A percentile compares a stretch with the other conserved stretches of the same genome.
Conservation (phyloP, 2,329 filamentous ascomycete genomes). For the Lachnellula willkommii region DNA sequence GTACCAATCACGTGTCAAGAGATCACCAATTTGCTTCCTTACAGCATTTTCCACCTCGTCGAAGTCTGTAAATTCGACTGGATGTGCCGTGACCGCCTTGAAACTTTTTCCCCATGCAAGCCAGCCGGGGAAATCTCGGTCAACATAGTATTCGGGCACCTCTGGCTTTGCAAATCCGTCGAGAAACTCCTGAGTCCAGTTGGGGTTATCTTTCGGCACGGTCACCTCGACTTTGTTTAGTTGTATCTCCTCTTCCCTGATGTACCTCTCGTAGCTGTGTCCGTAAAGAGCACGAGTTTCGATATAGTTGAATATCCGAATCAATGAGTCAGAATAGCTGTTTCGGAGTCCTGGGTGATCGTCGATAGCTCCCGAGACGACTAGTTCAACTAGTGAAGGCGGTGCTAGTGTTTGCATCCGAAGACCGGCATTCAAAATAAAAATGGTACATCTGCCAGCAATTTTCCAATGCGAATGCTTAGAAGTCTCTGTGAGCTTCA, state of each 20-base stretch:
- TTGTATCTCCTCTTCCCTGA: conserved; percentile 73
- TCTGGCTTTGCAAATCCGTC: conserved; percentile 68
- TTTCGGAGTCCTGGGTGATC: conserved; percentile 80
- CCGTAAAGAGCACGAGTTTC: conserved; percentile 80
- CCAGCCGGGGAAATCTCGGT: conserved; percentile 92
- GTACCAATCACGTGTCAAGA: conserved; percentile 82
- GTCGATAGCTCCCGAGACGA: conserved; percentile 78
- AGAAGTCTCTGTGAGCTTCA: conserved; percentile 74
- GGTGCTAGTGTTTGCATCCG: conserved; percentile 87
- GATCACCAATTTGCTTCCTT: conserved; percentile 71
- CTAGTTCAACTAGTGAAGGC: conserved; percentile 73
- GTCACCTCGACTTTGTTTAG: conserved; percentile 69
- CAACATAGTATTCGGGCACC: conserved; percentile 78
- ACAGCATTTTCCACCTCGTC: conserved; percentile 73
- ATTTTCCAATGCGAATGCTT: conserved; percentile 93
- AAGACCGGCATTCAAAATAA: conserved; percentile 83
- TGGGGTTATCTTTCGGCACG: conserved; percentile 67
- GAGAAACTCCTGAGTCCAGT: conserved; percentile 76
- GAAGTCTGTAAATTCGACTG: conserved; percentile 61
- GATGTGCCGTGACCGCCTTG: conserved; percentile 69
- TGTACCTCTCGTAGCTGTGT: conserved; percentile 82
- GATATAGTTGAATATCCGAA: conserved; percentile 71
- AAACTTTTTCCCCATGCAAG: conserved; percentile 90
- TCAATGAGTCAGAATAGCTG: conserved; percentile 76
- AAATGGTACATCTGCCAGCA: conserved; percentile 80